phyloP scores from a whole-genome alignment of 2,329 filamentous ascomycete genomes.

The Hypoxylon sp. region DNA sequence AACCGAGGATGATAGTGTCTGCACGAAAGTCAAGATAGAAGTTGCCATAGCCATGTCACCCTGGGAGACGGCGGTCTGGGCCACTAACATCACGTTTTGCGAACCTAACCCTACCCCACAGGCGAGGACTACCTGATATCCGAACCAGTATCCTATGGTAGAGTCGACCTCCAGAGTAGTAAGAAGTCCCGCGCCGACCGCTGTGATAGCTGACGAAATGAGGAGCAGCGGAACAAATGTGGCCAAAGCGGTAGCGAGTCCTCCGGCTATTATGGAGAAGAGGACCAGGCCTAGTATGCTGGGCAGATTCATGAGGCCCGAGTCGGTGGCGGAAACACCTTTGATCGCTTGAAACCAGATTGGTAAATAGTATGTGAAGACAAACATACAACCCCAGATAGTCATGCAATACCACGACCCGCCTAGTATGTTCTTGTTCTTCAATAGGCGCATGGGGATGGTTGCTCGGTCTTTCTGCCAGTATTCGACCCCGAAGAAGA shows the following conservation, averaged over 20 bases:
- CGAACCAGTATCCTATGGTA: slow-evolving; percentile 51
- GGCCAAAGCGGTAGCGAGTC: slow-evolving; percentile 47
- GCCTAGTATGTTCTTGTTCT: slow-evolving; percentile 26
- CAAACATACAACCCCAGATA: slow-evolving; percentile 15
- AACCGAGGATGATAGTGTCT: slow-evolving; percentile 19
- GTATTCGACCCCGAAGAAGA: slow-evolving; percentile 49
- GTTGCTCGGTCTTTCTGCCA: slow-evolving; percentile 51
- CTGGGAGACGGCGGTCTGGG: slow-evolving; percentile 16
- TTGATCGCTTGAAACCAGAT: slow-evolving; percentile 47
- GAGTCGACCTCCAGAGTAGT: slow-evolving; percentile 50
- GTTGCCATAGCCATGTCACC: slow-evolving; percentile 21
- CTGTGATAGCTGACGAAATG: slow-evolving; percentile 42
- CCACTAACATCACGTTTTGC: slow-evolving; percentile 26
- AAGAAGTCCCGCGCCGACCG: slow-evolving; percentile 52
- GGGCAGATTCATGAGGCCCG: slow-evolving; percentile 50
- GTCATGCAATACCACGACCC: slow-evolving; percentile 23
- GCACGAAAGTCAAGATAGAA: slow-evolving; percentile 22
- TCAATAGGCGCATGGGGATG: slow-evolving; percentile 52
- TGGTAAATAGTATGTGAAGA: slow-evolving; percentile 46
- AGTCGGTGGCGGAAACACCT: slow-evolving; percentile 47
- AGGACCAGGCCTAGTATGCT: slow-evolving; percentile 47
- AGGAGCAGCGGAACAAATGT: slow-evolving; percentile 53
- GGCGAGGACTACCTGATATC: slow-evolving; percentile 48
- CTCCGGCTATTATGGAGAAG: slow-evolving; percentile 43
- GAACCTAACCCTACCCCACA: slow-evolving; percentile 12